A percentile compares a stretch with the other conserved stretches of the same genome.
These are phyloP conservation scores for Hylodesmum podocarpum DNA, from an alignment of 306 rosid genomes.

Conservation along the genomic window DNA sequence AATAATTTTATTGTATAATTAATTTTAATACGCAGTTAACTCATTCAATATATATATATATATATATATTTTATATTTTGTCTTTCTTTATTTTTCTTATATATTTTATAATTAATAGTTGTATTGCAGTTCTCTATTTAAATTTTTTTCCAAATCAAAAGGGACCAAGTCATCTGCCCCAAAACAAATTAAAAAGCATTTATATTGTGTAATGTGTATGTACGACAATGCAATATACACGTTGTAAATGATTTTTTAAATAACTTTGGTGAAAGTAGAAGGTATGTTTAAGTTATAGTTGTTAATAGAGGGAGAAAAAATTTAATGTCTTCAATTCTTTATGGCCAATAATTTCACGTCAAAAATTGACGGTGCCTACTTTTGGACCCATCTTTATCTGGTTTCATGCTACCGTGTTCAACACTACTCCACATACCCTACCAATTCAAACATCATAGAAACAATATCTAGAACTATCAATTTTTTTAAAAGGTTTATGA, in stretches of 20 bases:
- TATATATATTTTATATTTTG: no score
- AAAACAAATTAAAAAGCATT: no score
- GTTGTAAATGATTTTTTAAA: neutral
- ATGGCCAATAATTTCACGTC: constrained; percentile 22
- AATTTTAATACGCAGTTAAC: no score
- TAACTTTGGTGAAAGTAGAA: no score
- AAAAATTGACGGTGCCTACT: constrained; percentile 70
- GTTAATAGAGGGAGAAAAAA: neutral
- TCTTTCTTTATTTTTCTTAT: no score
- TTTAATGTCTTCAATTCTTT: neutral
- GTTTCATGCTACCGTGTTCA: constrained; percentile 47
- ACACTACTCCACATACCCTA: constrained; percentile 41
- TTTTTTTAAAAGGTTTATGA: neutral
- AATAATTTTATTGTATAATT: neutral
- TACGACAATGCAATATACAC: neutral
- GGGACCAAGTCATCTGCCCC: no score
- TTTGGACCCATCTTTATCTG: constrained; percentile 46
- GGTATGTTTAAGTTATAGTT: neutral
- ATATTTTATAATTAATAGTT: no score
- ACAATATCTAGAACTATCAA: neutral
- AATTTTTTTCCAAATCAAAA: no score
- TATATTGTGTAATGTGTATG: no score
- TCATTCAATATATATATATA: no score
- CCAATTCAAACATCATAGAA: constrained; percentile 35
- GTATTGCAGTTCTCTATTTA: no score